Base-by-base conservation (phyloP, 73 alveolate genomes). In the Paramecium biaurelia region DNA sequence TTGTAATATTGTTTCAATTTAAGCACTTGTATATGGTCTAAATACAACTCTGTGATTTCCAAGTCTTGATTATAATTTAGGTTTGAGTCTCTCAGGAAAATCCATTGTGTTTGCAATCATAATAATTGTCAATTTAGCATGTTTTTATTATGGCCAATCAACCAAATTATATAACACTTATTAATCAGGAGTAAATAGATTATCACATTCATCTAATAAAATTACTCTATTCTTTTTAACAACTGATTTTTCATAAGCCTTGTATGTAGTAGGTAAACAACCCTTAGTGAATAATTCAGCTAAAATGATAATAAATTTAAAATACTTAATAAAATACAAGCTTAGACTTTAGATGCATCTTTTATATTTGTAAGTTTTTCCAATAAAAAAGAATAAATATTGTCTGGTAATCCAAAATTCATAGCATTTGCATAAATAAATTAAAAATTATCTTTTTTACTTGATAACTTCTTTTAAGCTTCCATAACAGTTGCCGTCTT, bases 31-130 rank as follows among this genome's bases (percentile, higher is more conserved):
- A 88, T 98, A 98, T 15, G 99, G 98, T 85, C 96, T 93, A 86
- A 96, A 98, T 86, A 97, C 98, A 35, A 98, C 85, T 85, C 98
- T 85, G 67, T 96, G 97, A 74, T 94, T 94, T 21, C 99, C 99
- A 76, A 98, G 96, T 93, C 99, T 93, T 68, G 98, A 93, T 76
- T 89, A 45, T 38, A 98, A 93, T 93, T 96, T 98, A 5, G 95
- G 97, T 67, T 89, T 57, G 84, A 98, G 90, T 72, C 94, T 89
- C 72, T 98, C 98, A 21, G 99, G 99, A 24, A 98, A 93, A 92
- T 98, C 99, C 98, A 97, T 96, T n/a, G 99, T 98, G 59, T 98
- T 98, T 4, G 99, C 98, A 76, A 98, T 98, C 32, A 98, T 89
- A 30, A 97, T 92, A 18, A 97, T 95, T 10, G 97, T 95, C 56